phyloP scores from a whole-genome alignment of 2,329 filamentous ascomycete species.

The Atkinsonella hypoxylon region DNA sequence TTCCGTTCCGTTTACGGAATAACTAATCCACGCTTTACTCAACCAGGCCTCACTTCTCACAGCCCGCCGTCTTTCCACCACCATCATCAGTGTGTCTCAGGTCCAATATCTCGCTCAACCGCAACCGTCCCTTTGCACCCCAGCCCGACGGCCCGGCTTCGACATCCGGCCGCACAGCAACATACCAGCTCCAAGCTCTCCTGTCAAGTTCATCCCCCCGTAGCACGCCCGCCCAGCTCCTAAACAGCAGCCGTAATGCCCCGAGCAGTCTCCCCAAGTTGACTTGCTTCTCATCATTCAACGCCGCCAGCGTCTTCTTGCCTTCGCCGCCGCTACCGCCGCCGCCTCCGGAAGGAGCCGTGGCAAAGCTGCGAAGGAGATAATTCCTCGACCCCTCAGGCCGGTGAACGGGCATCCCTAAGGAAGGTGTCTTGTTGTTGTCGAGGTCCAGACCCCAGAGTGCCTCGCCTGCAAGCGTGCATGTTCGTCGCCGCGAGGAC shows the following conservation, averaged over 20 bases:
- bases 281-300: slow-evolving; percentile 50
- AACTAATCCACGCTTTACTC: too few relatives aligned
- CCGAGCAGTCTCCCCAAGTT: slow-evolving; percentile 60
- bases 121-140: slow-evolving; percentile 68
- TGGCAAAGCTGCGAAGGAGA: slow-evolving; percentile 47
- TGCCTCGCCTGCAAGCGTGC: slow-evolving; percentile 33
- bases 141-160: slow-evolving; percentile 64
- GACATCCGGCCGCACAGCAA: slow-evolving; percentile 63
- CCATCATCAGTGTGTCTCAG: slow-evolving; percentile 27
- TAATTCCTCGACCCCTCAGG: slow-evolving; percentile 56
- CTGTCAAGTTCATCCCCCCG: slow-evolving; percentile 56
- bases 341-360: slow-evolving; percentile 20
- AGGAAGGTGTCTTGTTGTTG: slow-evolving; percentile 31
- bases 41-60: too few relatives aligned
- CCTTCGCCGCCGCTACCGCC: slow-evolving; percentile 12
- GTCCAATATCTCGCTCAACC: slow-evolving; percentile 52
- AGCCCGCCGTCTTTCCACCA: not conserved
- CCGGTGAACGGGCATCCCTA: slow-evolving; percentile 58
- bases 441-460: slow-evolving; percentile 50
- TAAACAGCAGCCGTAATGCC: slow-evolving; percentile 58
- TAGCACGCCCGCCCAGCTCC: slow-evolving; percentile 60
- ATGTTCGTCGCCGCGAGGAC: slow-evolving; percentile 31
- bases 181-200: slow-evolving; percentile 74
- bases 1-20: too few relatives aligned
- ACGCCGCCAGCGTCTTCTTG: slow-evolving; percentile 39